Percentiles rank a stretch among this genome's conserved stretches.
phyloP scores from a whole-genome alignment of 2,329 filamentous ascomycete species.

The Magnaporthales sp. region DNA sequence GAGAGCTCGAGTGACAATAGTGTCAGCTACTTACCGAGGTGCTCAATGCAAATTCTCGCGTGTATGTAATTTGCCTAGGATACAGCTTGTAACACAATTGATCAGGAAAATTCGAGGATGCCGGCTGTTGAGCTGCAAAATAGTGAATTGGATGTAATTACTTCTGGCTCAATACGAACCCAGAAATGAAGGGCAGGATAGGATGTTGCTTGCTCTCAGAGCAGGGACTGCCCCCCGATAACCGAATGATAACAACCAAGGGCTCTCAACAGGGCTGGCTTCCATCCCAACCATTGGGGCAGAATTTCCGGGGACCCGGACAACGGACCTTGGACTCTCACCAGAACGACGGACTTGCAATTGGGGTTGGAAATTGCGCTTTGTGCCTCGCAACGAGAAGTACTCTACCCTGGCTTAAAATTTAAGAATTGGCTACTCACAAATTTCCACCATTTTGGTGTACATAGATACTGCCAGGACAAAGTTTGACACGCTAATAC shows the following conservation, averaged over 20 bases:
- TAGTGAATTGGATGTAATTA: not conserved
- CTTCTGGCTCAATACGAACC: not conserved
- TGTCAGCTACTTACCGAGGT: not conserved
- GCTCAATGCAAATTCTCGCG: not conserved
- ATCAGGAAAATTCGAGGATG: not conserved
- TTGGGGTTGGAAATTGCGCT: not conserved
- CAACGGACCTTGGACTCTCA: not conserved
- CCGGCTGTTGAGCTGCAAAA: not conserved
- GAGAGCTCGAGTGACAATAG: not conserved
- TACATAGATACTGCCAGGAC: too few relatives aligned
- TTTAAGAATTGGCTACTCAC: not conserved
- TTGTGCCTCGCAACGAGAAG: not conserved
- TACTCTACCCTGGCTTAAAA: too few relatives aligned
- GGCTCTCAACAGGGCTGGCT: conserved; percentile 2
- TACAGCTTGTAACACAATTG: not conserved
- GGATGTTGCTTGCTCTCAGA: not conserved
- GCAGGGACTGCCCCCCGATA: not conserved
- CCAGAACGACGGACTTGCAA: not conserved
- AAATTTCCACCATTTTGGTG: too few relatives aligned
- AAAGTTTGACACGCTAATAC: too few relatives aligned
- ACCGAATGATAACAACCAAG: not conserved
- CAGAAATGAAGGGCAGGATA: not conserved
- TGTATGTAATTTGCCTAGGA: not conserved
- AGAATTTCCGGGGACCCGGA: not conserved
- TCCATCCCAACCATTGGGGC: conserved; percentile 5